Evolutionary conservation across 768 basidiomycete species (phyloP).

Genomic region (Boletales sp.): DNA sequence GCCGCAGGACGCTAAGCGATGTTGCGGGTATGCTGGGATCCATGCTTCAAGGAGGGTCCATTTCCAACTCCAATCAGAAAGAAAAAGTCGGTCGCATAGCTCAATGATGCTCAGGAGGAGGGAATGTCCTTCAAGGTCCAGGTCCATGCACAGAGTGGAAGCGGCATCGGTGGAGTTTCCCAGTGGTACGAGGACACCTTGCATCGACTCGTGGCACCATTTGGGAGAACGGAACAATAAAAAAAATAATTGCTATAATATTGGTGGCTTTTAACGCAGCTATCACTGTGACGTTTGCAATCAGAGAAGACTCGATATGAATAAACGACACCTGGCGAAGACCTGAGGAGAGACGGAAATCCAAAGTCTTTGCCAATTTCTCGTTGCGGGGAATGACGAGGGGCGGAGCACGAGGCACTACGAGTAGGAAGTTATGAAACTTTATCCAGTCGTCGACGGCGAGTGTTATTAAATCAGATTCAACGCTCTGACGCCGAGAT

Average conservation of each 20-base stretch:
- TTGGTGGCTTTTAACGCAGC: constrained; percentile 7
- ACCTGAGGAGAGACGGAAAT: constrained; percentile 12
- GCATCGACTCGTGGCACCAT: constrained; percentile 5
- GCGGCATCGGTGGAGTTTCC: constrained; percentile 1
- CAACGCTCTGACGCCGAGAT: constrained; percentile 26
- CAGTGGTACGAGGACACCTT: not conserved
- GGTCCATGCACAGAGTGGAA: constrained; percentile 3
- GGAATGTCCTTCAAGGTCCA: constrained; percentile 7
- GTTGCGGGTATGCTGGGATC: constrained; percentile 14
- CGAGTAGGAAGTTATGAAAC: constrained; percentile 20
- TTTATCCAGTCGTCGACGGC: constrained; percentile 8
- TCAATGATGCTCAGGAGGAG: constrained; percentile 9
- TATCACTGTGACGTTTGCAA: constrained; percentile 14
- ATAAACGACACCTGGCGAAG: constrained; percentile 11
- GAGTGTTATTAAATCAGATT: constrained; percentile 5
- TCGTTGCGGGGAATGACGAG: constrained; percentile 17
- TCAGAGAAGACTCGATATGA: constrained; percentile 18
- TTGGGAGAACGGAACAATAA: constrained; percentile 1
- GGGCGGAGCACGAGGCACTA: constrained; percentile 14
- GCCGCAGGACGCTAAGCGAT: constrained; percentile 27
- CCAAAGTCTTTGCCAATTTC: constrained; percentile 5
- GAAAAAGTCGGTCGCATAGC: constrained; percentile 2
- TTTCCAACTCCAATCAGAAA: constrained; percentile 12
- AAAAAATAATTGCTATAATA: not conserved
- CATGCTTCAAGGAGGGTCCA: constrained; percentile 16